These are phyloP conservation scores for Aspergillus quadricinctus DNA, from an alignment of 2,329 filamentous ascomycete species.

Conservation along the genomic window DNA sequence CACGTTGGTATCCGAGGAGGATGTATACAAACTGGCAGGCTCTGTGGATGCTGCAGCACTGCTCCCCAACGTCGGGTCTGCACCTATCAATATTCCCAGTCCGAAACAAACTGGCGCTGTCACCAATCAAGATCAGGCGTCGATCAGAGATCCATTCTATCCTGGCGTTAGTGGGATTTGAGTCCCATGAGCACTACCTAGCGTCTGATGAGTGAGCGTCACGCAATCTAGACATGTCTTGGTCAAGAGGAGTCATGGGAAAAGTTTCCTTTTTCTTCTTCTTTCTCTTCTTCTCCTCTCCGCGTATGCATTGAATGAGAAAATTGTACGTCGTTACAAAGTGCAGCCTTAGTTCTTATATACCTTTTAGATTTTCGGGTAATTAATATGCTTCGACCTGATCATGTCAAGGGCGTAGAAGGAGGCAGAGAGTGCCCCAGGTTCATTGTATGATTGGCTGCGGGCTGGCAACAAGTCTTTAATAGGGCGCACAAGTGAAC, in stretches of 20 bases:
- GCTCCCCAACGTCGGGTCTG: conserved; percentile 6
- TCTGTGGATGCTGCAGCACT: conserved; percentile 1
- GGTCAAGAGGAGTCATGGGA: background rate
- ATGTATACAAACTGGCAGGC: conserved; percentile 1
- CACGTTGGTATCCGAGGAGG: conserved; percentile 1
- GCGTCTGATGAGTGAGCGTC: background rate
- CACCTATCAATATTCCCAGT: conserved; percentile 19
- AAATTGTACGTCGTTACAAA: background rate
- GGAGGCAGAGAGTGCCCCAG: background rate
- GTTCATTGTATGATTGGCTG: background rate
- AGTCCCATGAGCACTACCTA: background rate
- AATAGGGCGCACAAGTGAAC: background rate
- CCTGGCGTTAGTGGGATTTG: conserved; percentile 1
- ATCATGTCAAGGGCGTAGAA: background rate
- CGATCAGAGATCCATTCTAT: background rate
- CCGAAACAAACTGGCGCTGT: conserved; percentile 8
- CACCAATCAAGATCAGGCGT: conserved; percentile 1
- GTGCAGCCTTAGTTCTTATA: background rate
- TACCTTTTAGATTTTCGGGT: background rate
- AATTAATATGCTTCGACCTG: background rate
- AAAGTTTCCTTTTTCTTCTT: background rate
- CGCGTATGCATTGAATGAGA: background rate
- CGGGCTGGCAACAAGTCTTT: background rate
- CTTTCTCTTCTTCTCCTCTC: background rate
- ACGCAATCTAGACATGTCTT: background rate